phyloP scores from a whole-genome alignment of 805 yeast genomes.

The Osmozyma mogii region DNA sequence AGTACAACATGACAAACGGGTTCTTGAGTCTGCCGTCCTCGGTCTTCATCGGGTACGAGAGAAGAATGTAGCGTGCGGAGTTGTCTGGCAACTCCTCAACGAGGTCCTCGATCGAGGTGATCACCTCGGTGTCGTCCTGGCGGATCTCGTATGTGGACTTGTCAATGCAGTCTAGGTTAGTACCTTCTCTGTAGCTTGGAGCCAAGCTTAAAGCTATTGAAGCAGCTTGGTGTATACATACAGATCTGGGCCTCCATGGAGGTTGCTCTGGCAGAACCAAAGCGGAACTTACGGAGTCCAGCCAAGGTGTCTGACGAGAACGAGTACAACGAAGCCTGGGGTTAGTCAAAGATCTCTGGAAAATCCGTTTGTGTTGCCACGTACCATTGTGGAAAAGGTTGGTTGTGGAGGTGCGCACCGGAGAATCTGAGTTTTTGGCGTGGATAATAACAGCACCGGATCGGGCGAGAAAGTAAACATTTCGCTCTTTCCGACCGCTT shows the following conservation, averaged over 20 bases:
- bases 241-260: conserved; percentile 56
- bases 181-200: background rate
- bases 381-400: conserved; percentile 1
- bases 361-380: no score
- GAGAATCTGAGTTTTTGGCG: background rate
- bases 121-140: conserved; percentile 37
- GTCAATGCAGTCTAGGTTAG: conserved; percentile 43
- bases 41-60: conserved; percentile 66
- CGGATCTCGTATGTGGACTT: conserved; percentile 44
- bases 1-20: conserved; percentile 77
- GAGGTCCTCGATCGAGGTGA: conserved; percentile 51
- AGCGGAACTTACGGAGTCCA: conserved; percentile 62
- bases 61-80: conserved; percentile 64
- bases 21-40: conserved; percentile 65
- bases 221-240: conserved; percentile 18
- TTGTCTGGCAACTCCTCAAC: conserved; percentile 76
- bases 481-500: background rate
- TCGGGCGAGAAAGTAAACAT: conserved; percentile 8
- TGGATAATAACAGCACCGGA: conserved; percentile 3
- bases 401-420: no score
- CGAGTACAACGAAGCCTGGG: conserved; percentile 51
- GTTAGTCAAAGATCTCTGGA: no score
- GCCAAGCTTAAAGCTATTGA: background rate
- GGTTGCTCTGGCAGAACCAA: conserved; percentile 58
- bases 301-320: conserved; percentile 55